phyloP scores from a whole-genome alignment of 164 flowering plant genomes.

The Amborella trichopoda region DNA sequence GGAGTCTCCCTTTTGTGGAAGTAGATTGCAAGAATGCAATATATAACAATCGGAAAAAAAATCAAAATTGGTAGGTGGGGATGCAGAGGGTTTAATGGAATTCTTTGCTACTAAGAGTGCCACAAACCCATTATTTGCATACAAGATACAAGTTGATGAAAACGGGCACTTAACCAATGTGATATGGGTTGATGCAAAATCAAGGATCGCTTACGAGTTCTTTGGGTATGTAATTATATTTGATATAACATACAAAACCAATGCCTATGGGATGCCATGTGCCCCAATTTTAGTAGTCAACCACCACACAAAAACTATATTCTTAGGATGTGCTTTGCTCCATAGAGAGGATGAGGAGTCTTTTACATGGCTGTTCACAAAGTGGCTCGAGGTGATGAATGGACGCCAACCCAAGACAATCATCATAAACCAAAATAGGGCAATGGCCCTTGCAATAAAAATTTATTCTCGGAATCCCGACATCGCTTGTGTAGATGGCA shows the following conservation, averaged over 20 bases:
- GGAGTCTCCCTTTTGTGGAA: too few relatives aligned
- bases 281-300: not conserved
- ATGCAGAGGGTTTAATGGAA: too few relatives aligned
- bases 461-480: not conserved
- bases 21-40: too few relatives aligned
- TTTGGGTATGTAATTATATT: not conserved
- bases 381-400: conserved; percentile 1
- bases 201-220: conserved; percentile 1
- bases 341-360: not conserved
- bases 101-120: too few relatives aligned
- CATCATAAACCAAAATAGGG: not conserved
- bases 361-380: not conserved
- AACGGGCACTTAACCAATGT: not conserved
- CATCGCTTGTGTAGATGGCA: conserved; percentile 2
- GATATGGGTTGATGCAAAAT: conserved; percentile 1
- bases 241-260: not conserved
- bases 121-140: not conserved
- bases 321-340: not conserved
- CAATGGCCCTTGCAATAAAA: not conserved
- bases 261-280: not conserved
- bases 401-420: not conserved
- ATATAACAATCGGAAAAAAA: too few relatives aligned
- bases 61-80: too few relatives aligned
- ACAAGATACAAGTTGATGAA: not conserved
- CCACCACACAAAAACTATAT: not conserved